Evolutionary conservation across 2,329 filamentous ascomycete species (phyloP).

Genomic region (Aschersonia sp.): DNA sequence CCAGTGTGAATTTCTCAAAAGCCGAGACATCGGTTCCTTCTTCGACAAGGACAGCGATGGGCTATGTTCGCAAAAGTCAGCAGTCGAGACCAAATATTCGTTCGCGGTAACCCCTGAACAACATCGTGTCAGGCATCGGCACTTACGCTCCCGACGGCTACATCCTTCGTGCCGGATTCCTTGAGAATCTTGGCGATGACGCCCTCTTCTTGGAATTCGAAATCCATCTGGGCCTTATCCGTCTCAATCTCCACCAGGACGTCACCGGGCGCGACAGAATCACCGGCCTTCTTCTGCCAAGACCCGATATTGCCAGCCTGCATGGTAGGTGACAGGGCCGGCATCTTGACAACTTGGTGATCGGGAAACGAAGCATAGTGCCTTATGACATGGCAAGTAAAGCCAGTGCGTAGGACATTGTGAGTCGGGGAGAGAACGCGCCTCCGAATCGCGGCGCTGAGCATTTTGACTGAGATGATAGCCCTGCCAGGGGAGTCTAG

Average conservation of each 20-base stretch:
- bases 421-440: constrained; percentile 39
- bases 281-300: constrained; percentile 96
- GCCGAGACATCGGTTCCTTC: constrained; percentile 76
- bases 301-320: constrained; percentile 86
- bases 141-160: constrained; percentile 87
- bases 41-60: constrained; percentile 89
- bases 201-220: constrained; percentile 98
- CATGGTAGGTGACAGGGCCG: constrained; percentile 95
- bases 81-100: no score
- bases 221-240: constrained; percentile 99
- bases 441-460: constrained; percentile 49
- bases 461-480: constrained; percentile 31
- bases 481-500: constrained; percentile 10
- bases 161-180: constrained; percentile 84
- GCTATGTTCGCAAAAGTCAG: constrained; percentile 34
- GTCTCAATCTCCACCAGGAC: constrained; percentile 98
- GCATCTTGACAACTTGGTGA: constrained; percentile 95
- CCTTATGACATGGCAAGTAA: constrained; percentile 42
- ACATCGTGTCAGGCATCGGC: neutral
- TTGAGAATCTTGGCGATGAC: constrained; percentile 88
- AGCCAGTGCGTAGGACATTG: constrained; percentile 33
- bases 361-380: constrained; percentile 76
- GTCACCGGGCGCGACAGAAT: constrained; percentile 76
- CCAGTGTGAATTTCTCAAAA: constrained; percentile 76
- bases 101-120: no score